phyloP scores from a whole-genome alignment of 2,329 filamentous ascomycete species.

The Curvularia sp. region DNA sequence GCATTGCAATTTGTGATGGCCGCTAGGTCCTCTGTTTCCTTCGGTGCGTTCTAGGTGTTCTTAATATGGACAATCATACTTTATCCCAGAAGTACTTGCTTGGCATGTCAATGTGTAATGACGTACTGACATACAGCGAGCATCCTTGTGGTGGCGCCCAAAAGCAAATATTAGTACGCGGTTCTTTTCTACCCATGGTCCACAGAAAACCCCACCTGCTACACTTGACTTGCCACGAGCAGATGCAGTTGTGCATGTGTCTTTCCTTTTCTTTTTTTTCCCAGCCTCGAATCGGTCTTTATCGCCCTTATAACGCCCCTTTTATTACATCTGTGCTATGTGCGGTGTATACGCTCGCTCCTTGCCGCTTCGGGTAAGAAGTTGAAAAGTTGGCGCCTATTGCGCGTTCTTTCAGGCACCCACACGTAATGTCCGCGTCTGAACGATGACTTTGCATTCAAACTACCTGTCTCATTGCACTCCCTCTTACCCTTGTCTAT shows the following conservation, averaged over 20 bases:
- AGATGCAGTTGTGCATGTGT: background rate
- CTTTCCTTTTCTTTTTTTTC: background rate
- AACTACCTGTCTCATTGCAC: background rate
- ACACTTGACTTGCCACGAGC: background rate
- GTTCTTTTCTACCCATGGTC: background rate
- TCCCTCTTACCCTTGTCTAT: background rate
- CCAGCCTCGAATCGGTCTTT: background rate
- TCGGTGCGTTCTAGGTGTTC: slow-evolving; percentile 35
- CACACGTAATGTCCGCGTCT: background rate
- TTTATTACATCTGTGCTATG: slow-evolving; percentile 6
- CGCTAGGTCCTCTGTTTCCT: slow-evolving; percentile 29
- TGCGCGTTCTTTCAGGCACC: slow-evolving; percentile 23
- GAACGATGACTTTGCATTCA: background rate
- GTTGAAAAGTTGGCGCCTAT: slow-evolving; percentile 12
- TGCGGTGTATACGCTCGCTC: slow-evolving; percentile 5
- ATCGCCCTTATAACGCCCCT: slow-evolving; percentile 1
- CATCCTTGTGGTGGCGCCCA: background rate
- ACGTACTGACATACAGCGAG: background rate
- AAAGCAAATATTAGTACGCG: background rate
- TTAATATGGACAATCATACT: slow-evolving; percentile 39
- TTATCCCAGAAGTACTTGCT: slow-evolving; percentile 13
- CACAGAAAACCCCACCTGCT: background rate
- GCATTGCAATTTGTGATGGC: slow-evolving; percentile 42
- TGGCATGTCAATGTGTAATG: slow-evolving; percentile 5
- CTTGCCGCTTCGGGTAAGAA: slow-evolving; percentile 14